Base-by-base conservation (phyloP, 2,329 filamentous ascomycete species). In the Knufia petricola region DNA sequence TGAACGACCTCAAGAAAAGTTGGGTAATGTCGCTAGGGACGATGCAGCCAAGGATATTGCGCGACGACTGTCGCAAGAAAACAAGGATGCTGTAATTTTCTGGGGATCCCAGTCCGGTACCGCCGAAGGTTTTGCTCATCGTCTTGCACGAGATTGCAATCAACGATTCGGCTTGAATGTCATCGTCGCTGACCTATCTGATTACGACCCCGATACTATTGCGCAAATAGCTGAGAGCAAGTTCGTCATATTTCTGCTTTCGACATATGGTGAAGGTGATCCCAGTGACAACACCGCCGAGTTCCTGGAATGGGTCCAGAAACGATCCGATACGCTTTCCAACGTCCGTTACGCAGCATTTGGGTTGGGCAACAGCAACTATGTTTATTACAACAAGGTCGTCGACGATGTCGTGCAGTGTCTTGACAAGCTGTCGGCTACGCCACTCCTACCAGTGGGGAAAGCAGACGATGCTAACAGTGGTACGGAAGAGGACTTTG, bases 341-440 rank as follows among this genome's bases (percentile, higher is more conserved):
- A 48, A 48, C 21, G 55, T 78, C 83, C 63, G 76, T 75, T 95
- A 87, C 62, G 85, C 94, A 60, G 81, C 87, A 48, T 95, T 95
- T 60, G 89, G 89, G 56, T 79, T 95, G 32, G 89, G 89, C 50
- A 95, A 95, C 74, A 94, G 94, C 72, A 95, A 89, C 26, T 95
- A 95, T 66, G 88, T 95, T 65, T 88, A 95, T 71, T 95, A 94
- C 75, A 95, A 95, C 72, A 84, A 84, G 42, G 90, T 95, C 80
- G 85, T 95, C 50, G 85, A 88, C 66, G 85, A 87, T 54, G 82
- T 94, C 48, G 78, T 86, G 66, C 82, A 84, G 66, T 79, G 78
- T 45, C 71, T 95, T 46, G 73, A 81, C 60, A 85, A 81, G 60
- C 75, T 88, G 4, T 88, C 89, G 39, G 89, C 85, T 4, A 75